phyloP scores from a whole-genome alignment of 176 grass and related monocot genomes.

The Oryza glumipatula region DNA sequence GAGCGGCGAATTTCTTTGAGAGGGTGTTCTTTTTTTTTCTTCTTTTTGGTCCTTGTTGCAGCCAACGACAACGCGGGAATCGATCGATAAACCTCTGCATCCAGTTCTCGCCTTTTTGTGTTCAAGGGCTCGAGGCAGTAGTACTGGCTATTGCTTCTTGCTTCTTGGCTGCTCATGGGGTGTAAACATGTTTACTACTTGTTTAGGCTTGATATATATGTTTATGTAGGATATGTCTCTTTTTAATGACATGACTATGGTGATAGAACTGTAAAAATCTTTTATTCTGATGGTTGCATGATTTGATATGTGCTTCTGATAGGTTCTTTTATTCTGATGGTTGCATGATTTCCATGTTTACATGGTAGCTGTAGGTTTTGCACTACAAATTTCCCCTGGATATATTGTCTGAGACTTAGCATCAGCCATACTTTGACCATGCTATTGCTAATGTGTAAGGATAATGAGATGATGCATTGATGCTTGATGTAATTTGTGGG shows the following conservation, averaged over 20 bases:
- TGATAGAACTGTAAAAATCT: background rate
- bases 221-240: background rate
- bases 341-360: background rate
- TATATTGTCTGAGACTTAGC: background rate
- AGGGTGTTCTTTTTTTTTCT: conserved; percentile 16
- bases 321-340: background rate
- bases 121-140: conserved; percentile 2
- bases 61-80: conserved; percentile 75
- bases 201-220: background rate
- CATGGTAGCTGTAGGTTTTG: background rate
- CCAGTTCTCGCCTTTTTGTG: conserved; percentile 58
- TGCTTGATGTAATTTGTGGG: conserved; percentile 18
- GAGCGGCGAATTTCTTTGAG: conserved; percentile 14
- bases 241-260: background rate
- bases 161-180: conserved; percentile 9
- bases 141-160: background rate
- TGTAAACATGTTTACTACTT: background rate
- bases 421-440: conserved; percentile 5
- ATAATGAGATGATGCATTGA: conserved; percentile 43
- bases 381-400: background rate
- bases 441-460: background rate
- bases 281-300: no score
- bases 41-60: conserved; percentile 33
- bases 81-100: conserved; percentile 99
- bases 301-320: background rate